Percentiles rank a stretch among this genome's conserved stretches.
Evolutionary conservation across 2,329 filamentous ascomycete species (phyloP).

Genomic region (Aspergillus terreus): DNA sequence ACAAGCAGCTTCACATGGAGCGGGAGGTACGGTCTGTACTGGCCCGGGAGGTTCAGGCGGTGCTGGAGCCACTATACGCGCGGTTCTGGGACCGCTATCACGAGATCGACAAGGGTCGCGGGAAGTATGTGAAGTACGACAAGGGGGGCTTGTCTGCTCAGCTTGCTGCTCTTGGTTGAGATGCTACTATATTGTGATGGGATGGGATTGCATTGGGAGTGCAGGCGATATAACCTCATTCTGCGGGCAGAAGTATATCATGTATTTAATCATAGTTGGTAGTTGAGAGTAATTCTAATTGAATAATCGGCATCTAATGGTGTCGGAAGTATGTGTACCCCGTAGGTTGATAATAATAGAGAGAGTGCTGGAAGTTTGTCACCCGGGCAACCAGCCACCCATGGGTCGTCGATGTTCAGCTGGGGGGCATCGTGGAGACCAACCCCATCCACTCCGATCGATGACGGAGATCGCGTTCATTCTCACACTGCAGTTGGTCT

Average conservation of each 20-base stretch:
- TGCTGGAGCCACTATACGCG: slow-evolving; percentile 90
- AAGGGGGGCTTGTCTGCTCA: slow-evolving; percentile 71
- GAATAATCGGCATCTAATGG: no score
- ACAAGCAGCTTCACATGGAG: slow-evolving; percentile 86
- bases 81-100: slow-evolving; percentile 97
- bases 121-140: slow-evolving; percentile 98
- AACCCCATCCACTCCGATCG: neutral
- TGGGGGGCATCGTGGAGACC: slow-evolving; percentile 12
- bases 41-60: slow-evolving; percentile 78
- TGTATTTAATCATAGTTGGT: no score
- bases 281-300: no score
- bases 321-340: neutral
- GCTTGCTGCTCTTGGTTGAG: slow-evolving; percentile 42
- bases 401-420: slow-evolving; percentile 9
- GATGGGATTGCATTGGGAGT: no score
- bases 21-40: slow-evolving; percentile 78
- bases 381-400: slow-evolving; percentile 13
- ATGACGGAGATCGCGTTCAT: neutral
- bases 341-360: neutral
- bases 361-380: neutral
- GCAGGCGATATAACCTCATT: no score
- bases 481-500: neutral
- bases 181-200: neutral
- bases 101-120: slow-evolving; percentile 94
- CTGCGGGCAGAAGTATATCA: no score